phyloP scores from a whole-genome alignment of 169 alveolate species.

The Amoebophrya sp. region DNA sequence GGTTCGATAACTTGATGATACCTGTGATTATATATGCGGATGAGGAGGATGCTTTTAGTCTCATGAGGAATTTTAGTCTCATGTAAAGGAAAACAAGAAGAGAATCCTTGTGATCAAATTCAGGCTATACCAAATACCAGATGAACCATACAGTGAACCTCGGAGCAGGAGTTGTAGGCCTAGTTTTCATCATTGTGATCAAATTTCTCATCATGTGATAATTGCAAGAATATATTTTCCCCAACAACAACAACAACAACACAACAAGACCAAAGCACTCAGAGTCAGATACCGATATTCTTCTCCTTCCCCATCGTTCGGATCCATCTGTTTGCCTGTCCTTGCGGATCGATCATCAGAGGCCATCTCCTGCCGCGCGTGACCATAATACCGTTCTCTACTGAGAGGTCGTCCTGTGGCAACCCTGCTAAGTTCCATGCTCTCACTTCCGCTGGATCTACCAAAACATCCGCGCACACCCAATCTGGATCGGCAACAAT shows the following conservation, averaged over 20 bases:
- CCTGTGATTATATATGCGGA: conserved; percentile 39
- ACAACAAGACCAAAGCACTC: background rate
- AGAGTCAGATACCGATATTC: conserved; percentile 26
- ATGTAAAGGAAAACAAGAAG: too few relatives aligned
- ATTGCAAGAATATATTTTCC: too few relatives aligned
- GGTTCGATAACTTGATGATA: conserved; percentile 64
- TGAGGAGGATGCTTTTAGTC: background rate
- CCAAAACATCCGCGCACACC: conserved; percentile 68
- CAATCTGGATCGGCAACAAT: conserved; percentile 69
- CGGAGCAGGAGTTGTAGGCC: background rate
- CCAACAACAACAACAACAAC: background rate
- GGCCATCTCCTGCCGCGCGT: conserved; percentile 56
- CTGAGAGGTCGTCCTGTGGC: conserved; percentile 62
- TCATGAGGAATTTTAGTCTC: too few relatives aligned
- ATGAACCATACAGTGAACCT: background rate
- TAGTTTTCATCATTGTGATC: background rate
- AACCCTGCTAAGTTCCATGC: conserved; percentile 53
- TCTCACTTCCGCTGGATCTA: conserved; percentile 76
- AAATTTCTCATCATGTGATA: background rate
- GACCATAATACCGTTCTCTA: conserved; percentile 79
- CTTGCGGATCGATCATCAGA: conserved; percentile 81
- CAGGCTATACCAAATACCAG: background rate
- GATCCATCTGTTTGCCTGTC: conserved; percentile 83
- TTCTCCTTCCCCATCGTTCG: conserved; percentile 71
- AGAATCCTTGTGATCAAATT: too few relatives aligned